Conservation (phyloP, 2,329 filamentous ascomycete genomes). For the Fusarium sp. region DNA sequence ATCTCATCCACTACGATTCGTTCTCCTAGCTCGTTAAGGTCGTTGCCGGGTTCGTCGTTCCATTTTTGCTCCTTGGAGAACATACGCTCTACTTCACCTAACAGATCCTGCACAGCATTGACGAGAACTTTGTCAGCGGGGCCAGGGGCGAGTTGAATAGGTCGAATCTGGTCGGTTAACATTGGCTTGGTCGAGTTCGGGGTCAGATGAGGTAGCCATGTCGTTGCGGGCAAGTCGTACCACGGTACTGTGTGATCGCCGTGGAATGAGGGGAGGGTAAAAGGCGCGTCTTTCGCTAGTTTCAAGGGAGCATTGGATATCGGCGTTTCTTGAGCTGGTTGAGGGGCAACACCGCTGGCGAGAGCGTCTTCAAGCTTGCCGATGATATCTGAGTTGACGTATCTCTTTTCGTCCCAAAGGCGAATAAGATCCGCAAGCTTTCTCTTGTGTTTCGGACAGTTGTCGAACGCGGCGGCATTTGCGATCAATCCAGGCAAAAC, state of each 20-base stretch:
- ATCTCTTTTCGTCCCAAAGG: slow-evolving; percentile 77
- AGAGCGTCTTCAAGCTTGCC: slow-evolving; percentile 71
- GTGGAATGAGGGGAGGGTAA: slow-evolving; percentile 80
- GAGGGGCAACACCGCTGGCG: slow-evolving; percentile 54
- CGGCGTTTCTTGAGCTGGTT: slow-evolving; percentile 38
- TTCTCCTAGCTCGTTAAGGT: slow-evolving; percentile 83
- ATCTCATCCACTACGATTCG: slow-evolving; percentile 73
- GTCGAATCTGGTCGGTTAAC: slow-evolving; percentile 76
- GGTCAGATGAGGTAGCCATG: slow-evolving; percentile 82
- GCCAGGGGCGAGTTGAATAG: slow-evolving; percentile 76
- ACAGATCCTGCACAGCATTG: slow-evolving; percentile 76
- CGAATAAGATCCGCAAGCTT: slow-evolving; percentile 75
- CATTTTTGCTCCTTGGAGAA: slow-evolving; percentile 67
- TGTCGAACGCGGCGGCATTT: slow-evolving; percentile 68
- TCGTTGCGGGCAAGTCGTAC: slow-evolving; percentile 86
- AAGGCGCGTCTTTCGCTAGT: slow-evolving; percentile 71
- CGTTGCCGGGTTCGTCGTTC: slow-evolving; percentile 64
- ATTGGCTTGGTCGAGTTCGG: slow-evolving; percentile 82
- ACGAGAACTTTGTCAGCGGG: slow-evolving; percentile 76
- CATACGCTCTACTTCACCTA: slow-evolving; percentile 77
- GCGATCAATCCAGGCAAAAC: slow-evolving; percentile 73
- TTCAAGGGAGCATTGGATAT: slow-evolving; percentile 50
- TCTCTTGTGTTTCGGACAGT: slow-evolving; percentile 73
- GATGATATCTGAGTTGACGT: slow-evolving; percentile 69
- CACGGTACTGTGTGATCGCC: slow-evolving; percentile 80